Base-by-base conservation (phyloP, 202 grass and related monocot species). In the Bolboschoenoplectus hybrid region DNA sequence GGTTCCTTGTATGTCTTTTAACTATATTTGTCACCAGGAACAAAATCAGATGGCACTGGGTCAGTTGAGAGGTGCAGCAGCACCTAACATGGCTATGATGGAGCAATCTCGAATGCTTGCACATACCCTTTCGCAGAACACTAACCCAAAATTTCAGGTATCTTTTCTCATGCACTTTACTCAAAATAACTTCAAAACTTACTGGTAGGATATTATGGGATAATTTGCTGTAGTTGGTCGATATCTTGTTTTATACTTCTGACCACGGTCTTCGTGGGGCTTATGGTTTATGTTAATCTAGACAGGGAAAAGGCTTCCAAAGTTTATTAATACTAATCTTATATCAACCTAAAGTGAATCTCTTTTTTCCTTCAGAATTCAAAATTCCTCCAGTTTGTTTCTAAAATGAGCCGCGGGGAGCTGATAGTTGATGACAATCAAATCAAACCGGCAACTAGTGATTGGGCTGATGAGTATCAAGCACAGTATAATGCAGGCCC, bases 61-160 rank as follows among this genome's bases (percentile, higher is more conserved):
- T 80, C 89, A 87, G 72, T 87, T 92, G 63, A 89, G 86, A 82
- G 88, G 90, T 87, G 80, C 69, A 26, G 89, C 91, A 55, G 88
- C 92, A 85, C 81, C 88, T 0, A 94, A 94, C 76, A 80, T 99
- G 41, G 90, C 89, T 73, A 60, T 94, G 86, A 97, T 99, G 97
- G 86, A 99, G 82, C 97, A 99, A 82, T 94, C 92, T 49, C 91
- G 87, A 63, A 99, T 99, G 93, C 93, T 96, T 94, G 93, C 97
- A 78, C 86, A 96, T 47, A 99, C 93, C 67, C 82, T 99, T 82
- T 91, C 91, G 78, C 93, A 93, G 85, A 94, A 97, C 86, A 83
- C 87, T 77, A 88, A 99, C 62, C 93, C 97, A 81, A 99, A 99
- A 86, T 96, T 99, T 92, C 97, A 99, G 97, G 95, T 98, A 90